Conservation (phyloP, 345 rosid genomes). For the Sisymbrium irio region DNA sequence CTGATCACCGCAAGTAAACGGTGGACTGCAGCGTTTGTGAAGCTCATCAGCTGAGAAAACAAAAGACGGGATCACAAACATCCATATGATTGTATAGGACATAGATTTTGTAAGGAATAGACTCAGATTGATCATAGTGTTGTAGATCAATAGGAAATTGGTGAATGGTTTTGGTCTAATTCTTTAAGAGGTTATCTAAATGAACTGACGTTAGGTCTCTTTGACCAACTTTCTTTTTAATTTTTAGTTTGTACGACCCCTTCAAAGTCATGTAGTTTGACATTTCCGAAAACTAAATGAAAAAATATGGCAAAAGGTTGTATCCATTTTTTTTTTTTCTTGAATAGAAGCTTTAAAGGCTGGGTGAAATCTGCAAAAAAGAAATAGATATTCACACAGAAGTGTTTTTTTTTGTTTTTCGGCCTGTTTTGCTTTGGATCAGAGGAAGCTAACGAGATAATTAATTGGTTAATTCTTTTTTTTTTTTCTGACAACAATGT, state of each 20-base stretch:
- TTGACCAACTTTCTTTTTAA: neutral
- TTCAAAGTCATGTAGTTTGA: neutral
- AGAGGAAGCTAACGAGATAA: no score
- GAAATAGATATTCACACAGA: no score
- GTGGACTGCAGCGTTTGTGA: neutral
- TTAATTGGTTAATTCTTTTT: no score
- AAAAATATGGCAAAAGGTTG: neutral
- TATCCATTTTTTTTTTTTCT: neutral
- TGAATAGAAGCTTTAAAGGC: no score
- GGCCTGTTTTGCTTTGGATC: no score
- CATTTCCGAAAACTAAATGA: neutral
- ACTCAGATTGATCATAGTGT: constrained; percentile 9
- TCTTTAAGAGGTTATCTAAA: constrained; percentile 13
- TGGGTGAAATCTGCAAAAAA: no score
- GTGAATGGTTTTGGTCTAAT: neutral
- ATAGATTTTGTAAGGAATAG: neutral
- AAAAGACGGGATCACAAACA: constrained; percentile 9
- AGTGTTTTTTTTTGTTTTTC: no score
- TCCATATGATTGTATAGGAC: neutral
- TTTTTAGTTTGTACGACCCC: neutral
- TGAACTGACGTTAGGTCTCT: constrained; percentile 8
- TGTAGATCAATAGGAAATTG: neutral
- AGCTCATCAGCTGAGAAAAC: constrained; percentile 18
- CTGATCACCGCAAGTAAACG: constrained; percentile 15
- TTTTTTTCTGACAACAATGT: no score